These are phyloP conservation scores for Arthrobotrys megalospora DNA, from an alignment of 2,329 filamentous ascomycete species.

Conservation along the genomic window DNA sequence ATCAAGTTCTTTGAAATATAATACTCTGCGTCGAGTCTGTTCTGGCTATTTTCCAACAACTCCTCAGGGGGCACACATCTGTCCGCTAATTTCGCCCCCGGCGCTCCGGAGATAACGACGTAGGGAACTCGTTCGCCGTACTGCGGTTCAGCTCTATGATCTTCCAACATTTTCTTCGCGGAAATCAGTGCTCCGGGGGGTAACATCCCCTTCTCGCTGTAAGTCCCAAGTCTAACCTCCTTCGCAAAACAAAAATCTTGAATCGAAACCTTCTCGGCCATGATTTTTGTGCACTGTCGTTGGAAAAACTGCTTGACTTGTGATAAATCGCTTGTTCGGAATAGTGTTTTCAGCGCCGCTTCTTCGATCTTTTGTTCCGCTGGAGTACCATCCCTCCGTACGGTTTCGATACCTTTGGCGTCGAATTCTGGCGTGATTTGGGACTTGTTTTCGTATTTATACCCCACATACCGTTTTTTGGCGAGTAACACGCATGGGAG, in stretches of 20 bases:
- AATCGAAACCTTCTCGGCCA: slow-evolving; percentile 87
- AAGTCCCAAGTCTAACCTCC: slow-evolving; percentile 91
- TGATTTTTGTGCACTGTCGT: slow-evolving; percentile 89
- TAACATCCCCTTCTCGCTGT: slow-evolving; percentile 82
- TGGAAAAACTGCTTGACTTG: slow-evolving; percentile 93
- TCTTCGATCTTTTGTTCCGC: slow-evolving; percentile 98
- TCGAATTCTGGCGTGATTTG: slow-evolving; percentile 91
- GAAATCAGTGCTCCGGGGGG: slow-evolving; percentile 92
- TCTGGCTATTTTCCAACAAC: slow-evolving; percentile 81
- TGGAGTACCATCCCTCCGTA: slow-evolving; percentile 92
- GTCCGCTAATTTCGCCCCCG: slow-evolving; percentile 86
- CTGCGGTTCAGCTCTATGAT: slow-evolving; percentile 89
- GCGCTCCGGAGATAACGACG: slow-evolving; percentile 89
- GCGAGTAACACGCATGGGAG: slow-evolving; percentile 93
- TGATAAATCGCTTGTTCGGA: slow-evolving; percentile 89
- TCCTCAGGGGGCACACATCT: slow-evolving; percentile 90
- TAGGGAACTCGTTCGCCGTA: slow-evolving; percentile 97
- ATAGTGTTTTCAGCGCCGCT: slow-evolving; percentile 87
- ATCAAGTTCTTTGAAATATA: slow-evolving; percentile 98
- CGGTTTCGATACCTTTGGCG: slow-evolving; percentile 98
- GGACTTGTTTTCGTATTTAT: slow-evolving; percentile 87
- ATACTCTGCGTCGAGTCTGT: slow-evolving; percentile 91
- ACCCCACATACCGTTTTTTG: slow-evolving; percentile 98
- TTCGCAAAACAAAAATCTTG: slow-evolving; percentile 97
- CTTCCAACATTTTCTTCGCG: slow-evolving; percentile 85